phyloP scores from a whole-genome alignment of 2,329 filamentous ascomycete species.

The Dryadomyces sulphureus region DNA sequence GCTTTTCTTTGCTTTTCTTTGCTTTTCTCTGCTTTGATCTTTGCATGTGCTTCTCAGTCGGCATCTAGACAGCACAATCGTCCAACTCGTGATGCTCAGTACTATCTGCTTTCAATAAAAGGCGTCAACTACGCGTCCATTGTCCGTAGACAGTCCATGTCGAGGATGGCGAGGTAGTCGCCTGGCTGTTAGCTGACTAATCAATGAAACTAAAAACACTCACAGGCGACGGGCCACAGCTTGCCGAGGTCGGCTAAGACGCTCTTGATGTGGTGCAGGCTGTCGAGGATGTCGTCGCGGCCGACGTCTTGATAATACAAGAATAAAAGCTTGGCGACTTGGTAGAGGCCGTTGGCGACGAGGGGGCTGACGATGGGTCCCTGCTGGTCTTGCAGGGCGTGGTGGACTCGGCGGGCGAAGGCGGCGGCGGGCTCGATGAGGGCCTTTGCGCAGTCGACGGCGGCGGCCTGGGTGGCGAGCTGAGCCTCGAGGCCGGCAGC shows the following conservation, averaged over 20 bases:
- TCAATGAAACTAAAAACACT: background rate
- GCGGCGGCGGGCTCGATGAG: background rate
- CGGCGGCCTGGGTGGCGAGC: constrained; percentile 7
- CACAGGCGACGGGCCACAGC: constrained; percentile 4
- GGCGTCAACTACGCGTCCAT: too few relatives aligned
- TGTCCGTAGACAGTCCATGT: background rate
- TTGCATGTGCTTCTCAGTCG: too few relatives aligned
- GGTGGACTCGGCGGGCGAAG: constrained; percentile 2
- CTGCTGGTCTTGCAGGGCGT: background rate
- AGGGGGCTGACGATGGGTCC: constrained; percentile 4
- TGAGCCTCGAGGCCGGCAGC: constrained; percentile 3
- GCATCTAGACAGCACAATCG: too few relatives aligned
- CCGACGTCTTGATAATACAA: constrained; percentile 6
- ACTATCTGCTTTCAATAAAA: constrained; percentile 3
- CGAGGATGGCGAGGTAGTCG: background rate
- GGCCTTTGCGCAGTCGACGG: constrained; percentile 5
- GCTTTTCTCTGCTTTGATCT: too few relatives aligned
- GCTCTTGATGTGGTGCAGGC: background rate
- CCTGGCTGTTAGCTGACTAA: background rate
- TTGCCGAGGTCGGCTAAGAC: background rate
- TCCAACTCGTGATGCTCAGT: too few relatives aligned
- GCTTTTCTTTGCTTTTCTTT: too few relatives aligned
- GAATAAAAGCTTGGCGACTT: constrained; percentile 4
- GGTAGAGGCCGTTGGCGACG: constrained; percentile 5
- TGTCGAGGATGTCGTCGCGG: background rate